Evolutionary conservation across 768 basidiomycete species (phyloP).

Genomic region (Auriculariales sp.): DNA sequence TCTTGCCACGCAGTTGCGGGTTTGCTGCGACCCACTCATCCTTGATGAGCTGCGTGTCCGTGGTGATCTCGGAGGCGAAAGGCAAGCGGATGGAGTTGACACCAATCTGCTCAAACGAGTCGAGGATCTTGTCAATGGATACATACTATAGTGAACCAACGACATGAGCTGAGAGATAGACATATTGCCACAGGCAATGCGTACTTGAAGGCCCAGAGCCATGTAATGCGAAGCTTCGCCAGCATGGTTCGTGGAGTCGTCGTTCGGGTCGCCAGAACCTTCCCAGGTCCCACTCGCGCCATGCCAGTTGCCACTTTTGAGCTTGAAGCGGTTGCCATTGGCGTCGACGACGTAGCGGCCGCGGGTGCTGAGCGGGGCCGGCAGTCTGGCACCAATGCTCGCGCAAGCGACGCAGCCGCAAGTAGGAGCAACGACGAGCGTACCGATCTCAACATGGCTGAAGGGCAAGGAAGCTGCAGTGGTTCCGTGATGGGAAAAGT

Average conservation of each 20-base stretch:
- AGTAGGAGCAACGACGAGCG: neutral
- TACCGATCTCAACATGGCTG: no score
- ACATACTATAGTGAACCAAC: no score
- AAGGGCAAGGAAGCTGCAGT: no score
- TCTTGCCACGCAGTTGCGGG: slow-evolving; percentile 5
- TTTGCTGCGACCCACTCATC: slow-evolving; percentile 4
- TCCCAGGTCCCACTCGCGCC: slow-evolving; percentile 4
- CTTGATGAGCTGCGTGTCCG: neutral
- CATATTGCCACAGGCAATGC: no score
- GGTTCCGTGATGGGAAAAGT: no score
- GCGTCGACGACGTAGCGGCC: slow-evolving; percentile 7
- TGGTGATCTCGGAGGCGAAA: slow-evolving; percentile 6
- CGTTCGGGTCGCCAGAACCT: slow-evolving; percentile 5
- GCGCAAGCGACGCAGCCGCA: neutral
- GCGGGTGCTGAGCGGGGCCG: slow-evolving; percentile 5
- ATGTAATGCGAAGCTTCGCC: slow-evolving; percentile 2
- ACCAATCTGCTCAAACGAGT: slow-evolving; percentile 4
- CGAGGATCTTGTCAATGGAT: slow-evolving; percentile 4
- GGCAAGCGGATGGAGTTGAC: slow-evolving; percentile 7
- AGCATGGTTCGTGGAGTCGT: slow-evolving; percentile 1
- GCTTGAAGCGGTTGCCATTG: slow-evolving; percentile 5
- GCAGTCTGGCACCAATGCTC: slow-evolving; percentile 2
- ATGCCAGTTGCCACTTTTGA: slow-evolving; percentile 6
- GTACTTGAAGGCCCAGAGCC: slow-evolving; percentile 4
- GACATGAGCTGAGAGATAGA: no score